Base-by-base conservation (phyloP, 2,329 filamentous ascomycete species). In the Aspergillus neoniger region DNA sequence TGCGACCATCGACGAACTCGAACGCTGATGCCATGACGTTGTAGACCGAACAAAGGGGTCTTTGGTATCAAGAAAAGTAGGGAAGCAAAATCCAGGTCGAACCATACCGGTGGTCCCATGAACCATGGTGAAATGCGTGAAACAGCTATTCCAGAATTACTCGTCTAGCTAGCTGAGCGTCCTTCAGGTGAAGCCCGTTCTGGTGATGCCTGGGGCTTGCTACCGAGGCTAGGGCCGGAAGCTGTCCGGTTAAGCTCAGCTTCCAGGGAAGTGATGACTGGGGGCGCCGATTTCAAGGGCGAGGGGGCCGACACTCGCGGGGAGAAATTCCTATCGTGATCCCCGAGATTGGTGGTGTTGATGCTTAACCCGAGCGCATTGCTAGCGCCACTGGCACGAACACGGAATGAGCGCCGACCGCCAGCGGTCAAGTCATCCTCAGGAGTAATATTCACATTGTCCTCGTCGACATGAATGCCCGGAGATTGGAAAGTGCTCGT, bases 221-320 rank as follows among this genome's bases (percentile, higher is more conserved):
- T 73, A 4, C 71, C 74, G 1, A 74, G 73, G 48, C 70, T 74
- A 12, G 66, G 61, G 17, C 65, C 65, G 23, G 63, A 65, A 36
- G 62, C 63, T 14, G 67, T 23, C 36, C 63, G 66, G 15, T 67
- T 58, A 44, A 72, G 62, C 48, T 67, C 69, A 15, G 65, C 55
- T 43, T 74, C 72, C 12, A 67, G 65, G 55, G 72, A 70, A 4
- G 69, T 62, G 19, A 74, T 65, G 7, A 70, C 68, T 4, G 73
- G 70, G 44, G 72, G 70, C n/a, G 72, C 72, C 10, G 73, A 74
- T 39, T 66, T 71, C 28, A 74, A 58, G 2, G 72, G 72, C 6
- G 71, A 69, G 2, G 64, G 51, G 3, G 55, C 62, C 25, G 67
- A 57, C 7, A 65, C 53, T 12, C 64, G 66, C 14, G 68, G 64